Conservation (phyloP, 305 asterid genomes). For the Fraxinus floribunda region DNA sequence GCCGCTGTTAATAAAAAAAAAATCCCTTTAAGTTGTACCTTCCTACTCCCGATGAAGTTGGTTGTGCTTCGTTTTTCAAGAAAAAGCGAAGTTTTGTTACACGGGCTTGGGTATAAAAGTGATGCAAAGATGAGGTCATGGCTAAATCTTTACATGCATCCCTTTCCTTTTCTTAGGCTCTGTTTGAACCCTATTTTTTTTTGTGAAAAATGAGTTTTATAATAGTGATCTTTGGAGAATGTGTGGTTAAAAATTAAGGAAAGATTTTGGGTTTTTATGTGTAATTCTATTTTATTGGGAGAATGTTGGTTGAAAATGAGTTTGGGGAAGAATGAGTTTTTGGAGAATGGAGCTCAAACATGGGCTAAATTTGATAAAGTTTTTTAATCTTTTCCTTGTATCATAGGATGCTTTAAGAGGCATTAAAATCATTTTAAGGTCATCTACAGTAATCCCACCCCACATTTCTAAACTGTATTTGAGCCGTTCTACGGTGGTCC, state of each 20-base stretch:
- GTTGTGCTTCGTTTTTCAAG: not conserved
- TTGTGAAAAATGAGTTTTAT: not conserved
- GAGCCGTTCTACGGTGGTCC: not conserved
- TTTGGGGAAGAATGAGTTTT: no score
- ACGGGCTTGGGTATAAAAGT: not conserved
- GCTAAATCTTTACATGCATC: not conserved
- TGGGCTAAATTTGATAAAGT: not conserved
- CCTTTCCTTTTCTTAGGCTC: not conserved
- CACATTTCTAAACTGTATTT: constrained; percentile 1
- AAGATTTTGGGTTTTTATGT: no score
- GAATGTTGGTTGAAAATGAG: no score
- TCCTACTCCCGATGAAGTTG: not conserved
- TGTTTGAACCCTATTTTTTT: not conserved
- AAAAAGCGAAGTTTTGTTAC: not conserved
- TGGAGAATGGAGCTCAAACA: no score
- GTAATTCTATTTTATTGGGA: no score
- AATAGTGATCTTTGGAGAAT: no score
- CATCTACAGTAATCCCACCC: not conserved
- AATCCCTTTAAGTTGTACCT: not conserved
- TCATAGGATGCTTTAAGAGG: not conserved
- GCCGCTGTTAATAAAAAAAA: not conserved
- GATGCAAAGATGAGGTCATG: not conserved
- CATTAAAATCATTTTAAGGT: not conserved
- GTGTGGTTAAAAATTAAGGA: no score
- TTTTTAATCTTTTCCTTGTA: not conserved